Evolutionary conservation across 2,329 filamentous ascomycete genomes (phyloP), one percentile per base, ranked within the genome.

Genomic region (Aspergillus spinulosporus): DNA sequence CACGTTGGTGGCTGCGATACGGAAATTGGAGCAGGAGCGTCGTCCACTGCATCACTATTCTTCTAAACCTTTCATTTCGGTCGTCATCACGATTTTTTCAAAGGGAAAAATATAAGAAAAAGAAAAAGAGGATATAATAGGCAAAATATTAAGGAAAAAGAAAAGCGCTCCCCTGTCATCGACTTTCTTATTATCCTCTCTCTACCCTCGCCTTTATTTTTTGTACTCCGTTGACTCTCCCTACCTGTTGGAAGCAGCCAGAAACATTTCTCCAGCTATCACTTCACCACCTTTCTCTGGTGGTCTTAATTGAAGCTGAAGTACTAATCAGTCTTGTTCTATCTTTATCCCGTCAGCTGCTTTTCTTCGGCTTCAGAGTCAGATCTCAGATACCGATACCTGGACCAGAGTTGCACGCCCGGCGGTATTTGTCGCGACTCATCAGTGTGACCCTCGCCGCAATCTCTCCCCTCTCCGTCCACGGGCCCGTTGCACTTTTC

Each of bases 161-260:
- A 44, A 54, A 51, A 9, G 31, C 44, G 56, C 31, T 11, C 12
- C 26, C n/a, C 26, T 51, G 28, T 31, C 37, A 42, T 47, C 43
- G 15, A 14, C 34, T 28, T 11, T 29, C 26, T 45, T 31, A 37
- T 26, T 32, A 9, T 32, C 29, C 28, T 12, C 34, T 39, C 32
- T 47, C 12, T 15, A 28, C 26, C 36, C 37, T 32, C 46, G 26
- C 46, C 15, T 14, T 31, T 31, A 31, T 28, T 46, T 29, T 28
- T 31, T 28, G 8, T 29, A 31, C 21, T 29, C 43, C 5, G 8
- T 11, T 29, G 7, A 21, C 21, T 21, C 21, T 21, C 21, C 21
- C 21, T 21, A 21, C 21, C 21, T 21, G 21, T 21, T 21, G 21
- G 21, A 21, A 21, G 21, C 21, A 21, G 21, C 21, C 21, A 21